Base-by-base conservation (phyloP, 805 yeast species). In the Grigorovia humatica region DNA sequence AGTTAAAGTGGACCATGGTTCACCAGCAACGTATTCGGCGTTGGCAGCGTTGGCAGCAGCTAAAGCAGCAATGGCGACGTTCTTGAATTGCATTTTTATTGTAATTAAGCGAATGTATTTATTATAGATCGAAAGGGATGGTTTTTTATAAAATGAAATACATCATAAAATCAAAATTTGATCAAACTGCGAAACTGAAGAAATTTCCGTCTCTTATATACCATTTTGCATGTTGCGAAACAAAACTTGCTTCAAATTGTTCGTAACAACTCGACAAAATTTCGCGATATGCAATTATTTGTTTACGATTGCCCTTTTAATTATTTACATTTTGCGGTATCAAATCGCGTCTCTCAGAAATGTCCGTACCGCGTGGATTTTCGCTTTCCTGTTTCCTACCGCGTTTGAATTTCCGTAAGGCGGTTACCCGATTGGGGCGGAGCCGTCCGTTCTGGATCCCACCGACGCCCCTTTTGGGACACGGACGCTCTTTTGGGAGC, bases 1-100 rank as follows among this genome's bases (percentile, higher is more conserved):
- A 42, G 89, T 83, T 67, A 85, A 74, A 51, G 88, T 81, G 51
- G 84, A 68, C 84, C 85, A 84, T 57, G 82, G 51, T 11, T 54
- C 52, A 51, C 54, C 54, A 23, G 62, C 56, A 30, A 55, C 49
- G 47, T 54, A 51, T 35, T 54, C 58, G 17, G 54, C 59, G 29
- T 57, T 61, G 20, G 58, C 47, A n/a, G 55, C 48, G 30, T 59
- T 43, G 27, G 57, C 85, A 35, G 57, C 48, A 44, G 59, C 55
- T 46, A 63, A 52, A 46, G 61, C 55, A 48, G 57, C 58, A 47
- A 56, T 46, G 43, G 50, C 48, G 49, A 56, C 48, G 48, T 57
- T 54, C 40, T 59, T 58, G 54, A 57, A 57, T 62, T 60, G 67
- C 67, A 63, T 63, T 50, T 41, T 47, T 29, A 41, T 40, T 18